Evolutionary conservation across 1,284 basidiomycete species (phyloP), one percentile per base, ranked within the genome.

Genomic region (Taiwanofungus camphoratus): DNA sequence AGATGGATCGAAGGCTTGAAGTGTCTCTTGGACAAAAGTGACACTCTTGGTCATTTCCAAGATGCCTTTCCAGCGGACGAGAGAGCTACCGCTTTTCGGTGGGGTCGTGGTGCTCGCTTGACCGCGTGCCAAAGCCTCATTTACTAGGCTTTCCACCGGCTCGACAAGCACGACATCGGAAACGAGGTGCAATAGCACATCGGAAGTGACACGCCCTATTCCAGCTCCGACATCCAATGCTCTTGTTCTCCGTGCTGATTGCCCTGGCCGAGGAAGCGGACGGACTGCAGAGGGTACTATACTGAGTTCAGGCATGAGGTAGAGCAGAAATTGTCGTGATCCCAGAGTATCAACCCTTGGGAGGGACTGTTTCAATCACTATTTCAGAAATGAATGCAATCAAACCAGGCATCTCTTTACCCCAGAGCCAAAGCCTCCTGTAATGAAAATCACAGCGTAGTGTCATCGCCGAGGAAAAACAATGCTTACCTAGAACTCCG

Each of bases 211-310:
- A 41, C 94, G 81, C 6, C 94, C 93, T 38, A 97, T 86, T 2
- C 93, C 93, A 13, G 92, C 86, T 13, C 86, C 93, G 41, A 93
- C 89, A 56, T 97, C 94, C 12, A 97, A 74, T 0, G 87, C 91
- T 26, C 89, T 78, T 26, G 70, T 76, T 39, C 85, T 67, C 43
- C 62, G 59, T 22, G 56, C 39, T 29, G 63, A 50, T 55, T 18
- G 12, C 4, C 21, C 34, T 11, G 51, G 42, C 39, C 44, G 41
- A 26, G 50, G 40, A 11, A 61, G 57, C 5, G 63, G 62, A 9
- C 59, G 64, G 36, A 86, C 63, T 2, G 87, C 78, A 31, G 86
- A 90, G 6, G 82, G 71, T 41, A 94, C 81, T 11, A 71, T 80
- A 42, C 77, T 84, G 13, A 96, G 76, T 37, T 84, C 76, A 6